Base-by-base conservation (phyloP, 768 basidiomycete species). In the Rhodotorula graminis region DNA sequence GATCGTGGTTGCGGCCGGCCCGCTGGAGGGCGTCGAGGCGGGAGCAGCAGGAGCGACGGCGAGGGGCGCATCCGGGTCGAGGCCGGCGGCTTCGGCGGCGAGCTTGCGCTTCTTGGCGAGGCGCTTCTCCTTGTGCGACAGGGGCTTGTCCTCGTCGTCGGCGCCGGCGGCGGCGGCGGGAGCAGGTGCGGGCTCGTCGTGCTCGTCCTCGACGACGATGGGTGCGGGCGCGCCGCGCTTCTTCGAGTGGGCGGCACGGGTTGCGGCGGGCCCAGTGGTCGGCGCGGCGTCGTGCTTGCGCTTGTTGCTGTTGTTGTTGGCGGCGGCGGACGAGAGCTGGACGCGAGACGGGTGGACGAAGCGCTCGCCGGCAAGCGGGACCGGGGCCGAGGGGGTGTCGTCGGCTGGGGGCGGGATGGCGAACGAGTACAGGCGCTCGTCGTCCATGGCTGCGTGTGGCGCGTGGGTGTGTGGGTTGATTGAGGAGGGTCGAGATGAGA, bases 121-220 rank as follows among this genome's bases (percentile, higher is more conserved):
- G 0, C 77, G 77, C 61, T 67, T 70, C 69, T 78, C 74, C 71
- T 78, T 78, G 73, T 76, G 76, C 42, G 74, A 75, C 11, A 78
- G 66, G 8, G 76, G 71, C 33, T 46, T 59, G 23, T 75, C 70
- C 46, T 70, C 70, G 3, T 61, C 63, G 27, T 47, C 60, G 21
- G 23, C 57, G 15, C 14, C n/a, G 2, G 40, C 55, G 5, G 71
- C 52, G 25, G 37, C 55, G 18, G 33, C 61, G n/a, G 61, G 23
- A 47, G 53, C 59, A 58, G 56, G 25, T 18, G 25, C 44, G 15
- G 2, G 14, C 44, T 12, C 44, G 18, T 2, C 44, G 14, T 37
- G 27, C n/a, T 15, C 59, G 59, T 27, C 11, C 27, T 15, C n/a
- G n/a, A 12, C 42, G 2, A 1, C 42, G 42, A 4, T 3, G 18